Percentiles rank a stretch among this genome's conserved stretches.
phyloP scores from a whole-genome alignment of 2,329 filamentous ascomycete genomes.

The Orbilia ellipsospora region DNA sequence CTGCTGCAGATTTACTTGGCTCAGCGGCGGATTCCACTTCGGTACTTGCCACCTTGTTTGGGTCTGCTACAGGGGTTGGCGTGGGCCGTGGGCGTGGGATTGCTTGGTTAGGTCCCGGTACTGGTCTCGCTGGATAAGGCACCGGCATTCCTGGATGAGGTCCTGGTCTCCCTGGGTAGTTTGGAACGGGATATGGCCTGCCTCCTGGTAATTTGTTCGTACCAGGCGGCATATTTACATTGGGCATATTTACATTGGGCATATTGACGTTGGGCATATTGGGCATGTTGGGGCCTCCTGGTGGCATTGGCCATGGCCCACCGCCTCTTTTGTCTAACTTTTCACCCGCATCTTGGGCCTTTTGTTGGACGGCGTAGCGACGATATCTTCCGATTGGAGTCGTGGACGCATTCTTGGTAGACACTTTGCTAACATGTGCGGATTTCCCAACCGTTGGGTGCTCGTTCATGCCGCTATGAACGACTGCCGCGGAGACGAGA shows the following conservation, averaged over 20 bases:
- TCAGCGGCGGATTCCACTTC: no score
- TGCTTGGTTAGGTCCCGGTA: no score
- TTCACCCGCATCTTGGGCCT: not conserved
- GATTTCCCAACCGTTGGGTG: not conserved
- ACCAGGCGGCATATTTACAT: not conserved
- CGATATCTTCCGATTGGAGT: not conserved
- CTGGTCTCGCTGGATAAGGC: no score
- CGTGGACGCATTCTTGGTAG: not conserved
- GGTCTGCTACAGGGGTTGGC: no score
- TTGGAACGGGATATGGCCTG: no score
- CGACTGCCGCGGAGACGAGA: not conserved
- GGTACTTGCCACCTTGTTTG: no score
- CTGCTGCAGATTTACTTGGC: no score
- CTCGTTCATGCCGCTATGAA: not conserved
- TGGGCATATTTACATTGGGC: not conserved
- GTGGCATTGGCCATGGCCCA: not conserved
- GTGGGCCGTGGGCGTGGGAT: no score
- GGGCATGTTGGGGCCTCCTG: not conserved
- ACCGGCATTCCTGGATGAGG: no score
- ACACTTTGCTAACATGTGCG: not conserved
- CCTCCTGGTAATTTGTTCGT: not conserved
- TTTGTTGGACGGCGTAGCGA: not conserved
- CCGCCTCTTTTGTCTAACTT: not conserved
- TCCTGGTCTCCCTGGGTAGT: no score
- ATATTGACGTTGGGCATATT: not conserved